Conservation (phyloP, 1,139 yeast species). For the Yamadazyma friedrichii region DNA sequence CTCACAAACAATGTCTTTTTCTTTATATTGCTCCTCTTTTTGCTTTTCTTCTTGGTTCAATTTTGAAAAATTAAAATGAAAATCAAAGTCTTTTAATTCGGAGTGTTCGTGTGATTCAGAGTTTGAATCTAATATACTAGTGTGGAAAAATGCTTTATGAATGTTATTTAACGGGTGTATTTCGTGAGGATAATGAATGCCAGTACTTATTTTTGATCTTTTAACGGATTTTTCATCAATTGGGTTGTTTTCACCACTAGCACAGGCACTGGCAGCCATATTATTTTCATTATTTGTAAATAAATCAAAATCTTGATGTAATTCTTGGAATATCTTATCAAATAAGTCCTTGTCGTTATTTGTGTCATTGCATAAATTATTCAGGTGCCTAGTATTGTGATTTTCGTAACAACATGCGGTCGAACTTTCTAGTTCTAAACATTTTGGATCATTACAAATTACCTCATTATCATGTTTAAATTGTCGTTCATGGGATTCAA, state of each 20-base stretch:
- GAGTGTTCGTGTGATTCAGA: constrained; percentile 1
- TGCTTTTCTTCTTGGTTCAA: constrained; percentile 4
- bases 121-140: constrained; percentile 33
- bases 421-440: constrained; percentile 11
- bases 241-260: neutral
- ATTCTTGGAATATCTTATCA: constrained; percentile 16
- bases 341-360: constrained; percentile 15
- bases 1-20: constrained; percentile 33
- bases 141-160: constrained; percentile 50
- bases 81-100: constrained; percentile 36
- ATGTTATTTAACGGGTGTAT: constrained; percentile 29
- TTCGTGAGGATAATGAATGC: constrained; percentile 35
- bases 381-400: constrained; percentile 18
- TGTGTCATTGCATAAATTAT: constrained; percentile 28
- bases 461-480: constrained; percentile 2
- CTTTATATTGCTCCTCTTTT: neutral
- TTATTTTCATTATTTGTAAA: constrained; percentile 1
- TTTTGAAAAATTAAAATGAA: constrained; percentile 42
- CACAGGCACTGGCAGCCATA: neutral
- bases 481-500: neutral
- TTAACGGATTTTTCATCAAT: neutral
- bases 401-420: constrained; percentile 20
- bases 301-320: constrained; percentile 16
- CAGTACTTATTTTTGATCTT: constrained; percentile 2
- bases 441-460: constrained; percentile 14